phyloP scores from a whole-genome alignment of 1,284 basidiomycete species.

The Sporisorium reilianum region DNA sequence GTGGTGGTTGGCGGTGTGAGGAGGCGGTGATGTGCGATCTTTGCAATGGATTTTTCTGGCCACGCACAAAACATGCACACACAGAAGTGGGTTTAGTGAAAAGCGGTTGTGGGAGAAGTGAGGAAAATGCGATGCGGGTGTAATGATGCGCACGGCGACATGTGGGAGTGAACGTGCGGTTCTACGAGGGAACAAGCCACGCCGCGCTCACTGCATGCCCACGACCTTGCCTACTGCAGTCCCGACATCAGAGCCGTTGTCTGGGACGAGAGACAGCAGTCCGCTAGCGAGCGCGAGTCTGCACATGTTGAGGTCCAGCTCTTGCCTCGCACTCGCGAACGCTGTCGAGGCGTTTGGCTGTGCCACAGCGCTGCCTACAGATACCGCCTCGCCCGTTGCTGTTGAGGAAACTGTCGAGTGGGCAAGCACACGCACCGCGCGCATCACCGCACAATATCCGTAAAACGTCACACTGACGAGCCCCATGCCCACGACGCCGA shows the following conservation, averaged over 20 bases:
- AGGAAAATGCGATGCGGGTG: neutral
- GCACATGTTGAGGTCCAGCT: neutral
- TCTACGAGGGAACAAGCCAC: too few relatives aligned
- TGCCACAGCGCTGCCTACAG: neutral
- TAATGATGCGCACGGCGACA: too few relatives aligned
- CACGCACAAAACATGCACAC: too few relatives aligned
- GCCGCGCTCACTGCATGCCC: too few relatives aligned
- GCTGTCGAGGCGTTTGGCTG: neutral
- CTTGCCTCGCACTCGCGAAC: too few relatives aligned
- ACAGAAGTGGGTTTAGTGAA: too few relatives aligned
- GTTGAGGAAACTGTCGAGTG: too few relatives aligned
- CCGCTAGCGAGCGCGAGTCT: neutral
- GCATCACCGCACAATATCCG: neutral
- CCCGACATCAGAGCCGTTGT: neutral
- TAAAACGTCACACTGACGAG: neutral
- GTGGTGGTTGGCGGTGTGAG: constrained; percentile 43
- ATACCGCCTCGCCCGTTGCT: too few relatives aligned
- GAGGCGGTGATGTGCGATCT: constrained; percentile 4
- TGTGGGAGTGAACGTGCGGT: too few relatives aligned
- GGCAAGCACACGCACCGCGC: neutral
- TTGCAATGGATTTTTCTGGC: neutral
- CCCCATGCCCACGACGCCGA: neutral
- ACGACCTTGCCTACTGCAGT: neutral
- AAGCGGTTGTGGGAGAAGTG: too few relatives aligned
- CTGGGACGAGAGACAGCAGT: neutral